These are phyloP conservation scores for Tylopilus sp. DNA, from an alignment of 1,284 basidiomycete species.

Conservation along the genomic window DNA sequence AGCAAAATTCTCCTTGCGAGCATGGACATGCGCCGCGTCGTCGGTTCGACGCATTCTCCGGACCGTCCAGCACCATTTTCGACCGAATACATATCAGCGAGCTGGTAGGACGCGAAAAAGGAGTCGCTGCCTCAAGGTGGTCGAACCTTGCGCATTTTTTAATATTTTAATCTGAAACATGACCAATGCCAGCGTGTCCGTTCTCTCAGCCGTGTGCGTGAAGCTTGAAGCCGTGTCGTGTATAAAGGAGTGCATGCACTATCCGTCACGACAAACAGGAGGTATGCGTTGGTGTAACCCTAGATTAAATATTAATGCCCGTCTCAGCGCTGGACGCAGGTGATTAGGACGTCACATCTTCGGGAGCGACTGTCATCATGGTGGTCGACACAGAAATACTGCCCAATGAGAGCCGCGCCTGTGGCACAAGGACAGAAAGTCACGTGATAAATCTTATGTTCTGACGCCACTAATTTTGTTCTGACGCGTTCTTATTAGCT, in stretches of 20 bases:
- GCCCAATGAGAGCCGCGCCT: slow-evolving; percentile 16
- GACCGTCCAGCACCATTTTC: neutral
- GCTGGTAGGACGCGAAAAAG: neutral
- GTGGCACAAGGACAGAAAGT: slow-evolving; percentile 10
- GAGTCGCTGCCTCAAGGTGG: neutral
- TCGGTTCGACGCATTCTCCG: neutral
- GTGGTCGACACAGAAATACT: neutral
- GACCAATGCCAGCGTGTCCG: neutral
- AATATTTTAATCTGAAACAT: neutral
- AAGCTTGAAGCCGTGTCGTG: neutral
- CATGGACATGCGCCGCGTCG: neutral
- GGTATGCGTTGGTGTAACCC: too few species aligned
- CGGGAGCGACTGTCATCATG: neutral
- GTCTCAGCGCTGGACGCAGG: too few species aligned
- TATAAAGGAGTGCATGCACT: too few species aligned
- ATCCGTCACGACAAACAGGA: too few species aligned
- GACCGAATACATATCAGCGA: too few species aligned
- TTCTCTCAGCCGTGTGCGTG: neutral
- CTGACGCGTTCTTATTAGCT: slow-evolving; percentile 27
- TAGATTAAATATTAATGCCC: too few species aligned
- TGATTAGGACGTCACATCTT: too few species aligned
- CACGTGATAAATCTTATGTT: slow-evolving; percentile 19
- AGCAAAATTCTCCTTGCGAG: neutral
- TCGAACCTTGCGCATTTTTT: neutral
- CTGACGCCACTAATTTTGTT: slow-evolving; percentile 24